Conservation (phyloP, 2,329 filamentous ascomycete species). For the Colletotrichum salicis region DNA sequence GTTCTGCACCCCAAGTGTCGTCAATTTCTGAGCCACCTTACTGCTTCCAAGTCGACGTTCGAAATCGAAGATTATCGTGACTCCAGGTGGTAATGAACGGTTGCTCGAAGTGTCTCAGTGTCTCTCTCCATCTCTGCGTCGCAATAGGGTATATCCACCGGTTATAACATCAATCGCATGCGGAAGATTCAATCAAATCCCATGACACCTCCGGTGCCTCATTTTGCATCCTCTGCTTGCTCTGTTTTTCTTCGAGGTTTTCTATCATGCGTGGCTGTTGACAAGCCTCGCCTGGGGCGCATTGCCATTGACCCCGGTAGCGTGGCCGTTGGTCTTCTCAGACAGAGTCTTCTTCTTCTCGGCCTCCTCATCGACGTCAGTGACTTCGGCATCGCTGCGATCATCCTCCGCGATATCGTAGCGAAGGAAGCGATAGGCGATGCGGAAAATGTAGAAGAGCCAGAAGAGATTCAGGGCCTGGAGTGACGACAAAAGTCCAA, state of each 20-base stretch:
- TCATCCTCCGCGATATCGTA: slow-evolving; percentile 74
- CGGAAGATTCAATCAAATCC: slow-evolving; percentile 9
- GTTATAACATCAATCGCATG: background rate
- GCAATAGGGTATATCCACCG: background rate
- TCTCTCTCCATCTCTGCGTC: background rate
- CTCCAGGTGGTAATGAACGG: background rate
- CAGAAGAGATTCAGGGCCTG: slow-evolving; percentile 85
- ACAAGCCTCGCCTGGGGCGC: slow-evolving; percentile 16
- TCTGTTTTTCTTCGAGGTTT: background rate
- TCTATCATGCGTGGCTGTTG: slow-evolving; percentile 19
- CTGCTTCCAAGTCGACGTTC: background rate
- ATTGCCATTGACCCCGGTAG: slow-evolving; percentile 24
- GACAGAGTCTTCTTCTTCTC: slow-evolving; percentile 38
- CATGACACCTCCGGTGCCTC: slow-evolving; percentile 7
- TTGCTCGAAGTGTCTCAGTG: background rate
- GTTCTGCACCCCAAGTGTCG: background rate
- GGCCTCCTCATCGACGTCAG: slow-evolving; percentile 56
- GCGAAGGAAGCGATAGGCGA: slow-evolving; percentile 76
- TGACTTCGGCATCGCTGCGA: slow-evolving; percentile 75
- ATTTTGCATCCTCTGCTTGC: background rate
- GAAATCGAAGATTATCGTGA: background rate
- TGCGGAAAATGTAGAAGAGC: slow-evolving; percentile 81
- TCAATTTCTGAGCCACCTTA: background rate
- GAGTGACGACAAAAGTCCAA: slow-evolving; percentile 70
- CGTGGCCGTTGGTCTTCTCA: slow-evolving; percentile 29